These are phyloP conservation scores for Manihot esculenta DNA, from an alignment of 441 rosid species.

Conservation along the genomic window DNA sequence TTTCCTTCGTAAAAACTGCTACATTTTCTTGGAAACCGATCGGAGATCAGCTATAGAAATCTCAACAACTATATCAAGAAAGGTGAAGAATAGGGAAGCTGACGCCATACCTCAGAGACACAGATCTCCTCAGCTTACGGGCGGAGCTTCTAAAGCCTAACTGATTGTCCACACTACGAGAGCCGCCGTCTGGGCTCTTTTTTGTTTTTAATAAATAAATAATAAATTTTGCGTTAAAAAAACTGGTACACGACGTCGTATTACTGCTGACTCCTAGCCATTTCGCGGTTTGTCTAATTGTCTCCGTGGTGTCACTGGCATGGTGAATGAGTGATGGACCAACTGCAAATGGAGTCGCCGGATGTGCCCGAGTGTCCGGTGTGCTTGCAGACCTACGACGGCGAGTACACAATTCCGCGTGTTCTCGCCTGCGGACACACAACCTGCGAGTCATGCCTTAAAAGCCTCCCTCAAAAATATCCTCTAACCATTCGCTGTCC, in stretches of 20 bases:
- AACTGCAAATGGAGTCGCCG: conserved; percentile 19
- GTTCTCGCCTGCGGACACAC: conserved; percentile 87
- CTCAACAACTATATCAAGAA: not conserved
- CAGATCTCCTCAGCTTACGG: not conserved
- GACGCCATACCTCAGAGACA: not conserved
- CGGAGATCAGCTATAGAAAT: not conserved
- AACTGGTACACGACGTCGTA: no score
- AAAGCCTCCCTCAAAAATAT: conserved; percentile 55
- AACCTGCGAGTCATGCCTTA: conserved; percentile 70
- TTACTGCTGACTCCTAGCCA: not conserved
- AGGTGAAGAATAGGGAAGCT: not conserved
- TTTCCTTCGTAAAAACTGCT: not conserved
- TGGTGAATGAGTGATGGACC: not conserved
- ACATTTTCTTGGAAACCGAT: not conserved
- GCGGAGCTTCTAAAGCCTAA: no score
- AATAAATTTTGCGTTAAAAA: no score
- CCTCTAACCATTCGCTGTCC: conserved; percentile 80
- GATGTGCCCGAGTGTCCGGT: conserved; percentile 89
- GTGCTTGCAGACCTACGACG: conserved; percentile 71
- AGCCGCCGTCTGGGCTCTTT: not conserved
- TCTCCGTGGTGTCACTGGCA: no score
- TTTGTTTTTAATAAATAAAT: no score
- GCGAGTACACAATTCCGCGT: conserved; percentile 59
- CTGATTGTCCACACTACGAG: no score
- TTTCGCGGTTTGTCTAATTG: not conserved